Base-by-base conservation (phyloP, 495 filamentous ascomycete species). In the Aspergillus campestris region DNA sequence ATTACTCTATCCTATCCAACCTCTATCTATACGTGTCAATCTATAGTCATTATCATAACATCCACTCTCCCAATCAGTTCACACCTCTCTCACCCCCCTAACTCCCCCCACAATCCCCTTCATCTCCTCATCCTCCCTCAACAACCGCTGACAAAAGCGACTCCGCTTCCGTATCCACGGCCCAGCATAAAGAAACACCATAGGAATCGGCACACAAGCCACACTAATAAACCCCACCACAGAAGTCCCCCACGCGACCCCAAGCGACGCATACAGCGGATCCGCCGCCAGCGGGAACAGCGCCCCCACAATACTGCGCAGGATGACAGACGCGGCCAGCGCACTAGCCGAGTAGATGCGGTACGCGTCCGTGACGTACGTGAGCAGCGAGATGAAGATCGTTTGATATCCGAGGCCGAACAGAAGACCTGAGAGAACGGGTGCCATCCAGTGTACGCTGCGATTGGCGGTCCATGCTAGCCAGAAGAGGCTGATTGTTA, bases 281-380 rank as follows among this genome's bases (percentile, higher is more conserved):
- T 58, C 57, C 6, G 68, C 64, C 6, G 71, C 69, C 3, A 77
- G 57, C 7, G 72, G 71, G 12, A 75, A 59, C 6, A 70, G 62
- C 0, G 82, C 82, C 0, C 81, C 86, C 14, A 83, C 70, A 10
- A 84, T 64, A 31, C 73, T 78, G 1, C 86, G 70, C 28, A 74
- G 62, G 39, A 75, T 78, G 0, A 74, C 75, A 0, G 80, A 74
- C 0, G 82, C 83, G 0, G 86, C 83, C 52, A 84, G 69, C 1
- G 85, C 86, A 13, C 71, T 78, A 4, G 85, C 85, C 1, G 86
- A 68, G 31, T 80, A 87, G 42, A 83, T 76, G 41, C 78, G 75
- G 60, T 90, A 89, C 8, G 84, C 84, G 55, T 90, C 86, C 8
- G 83, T 81, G 35, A 89, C 68, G 47, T 89, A 90, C 49, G 86